phyloP scores from a whole-genome alignment of 2,329 filamentous ascomycete species.

The Xylaria sp. region DNA sequence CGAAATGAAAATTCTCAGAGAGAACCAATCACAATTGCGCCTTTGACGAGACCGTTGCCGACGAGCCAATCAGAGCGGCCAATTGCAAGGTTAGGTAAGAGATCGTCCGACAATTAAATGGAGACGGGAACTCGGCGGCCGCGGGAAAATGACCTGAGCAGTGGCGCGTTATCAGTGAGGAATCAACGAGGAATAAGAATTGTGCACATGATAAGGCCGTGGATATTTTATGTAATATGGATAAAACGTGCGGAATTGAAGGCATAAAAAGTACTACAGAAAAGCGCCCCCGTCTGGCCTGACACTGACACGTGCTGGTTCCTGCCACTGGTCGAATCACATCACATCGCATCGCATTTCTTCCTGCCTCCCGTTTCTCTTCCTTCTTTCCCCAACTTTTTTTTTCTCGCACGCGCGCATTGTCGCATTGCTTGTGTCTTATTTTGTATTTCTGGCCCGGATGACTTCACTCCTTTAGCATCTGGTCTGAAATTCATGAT shows the following conservation, averaged over 20 bases:
- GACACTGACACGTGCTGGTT: background rate
- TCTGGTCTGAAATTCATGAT: conserved; percentile 16
- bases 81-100: background rate
- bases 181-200: background rate
- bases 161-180: too few relatives aligned
- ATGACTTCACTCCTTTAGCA: conserved; percentile 32
- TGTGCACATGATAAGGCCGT: background rate
- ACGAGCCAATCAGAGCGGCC: background rate
- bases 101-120: background rate
- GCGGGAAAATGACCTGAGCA: background rate
- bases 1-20: background rate
- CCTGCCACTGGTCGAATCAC: background rate
- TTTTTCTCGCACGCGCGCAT: background rate
- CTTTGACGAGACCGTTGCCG: background rate
- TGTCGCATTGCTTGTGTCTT: conserved; percentile 7
- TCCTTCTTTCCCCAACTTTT: background rate
- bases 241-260: too few relatives aligned
- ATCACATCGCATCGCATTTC: conserved; percentile 1
- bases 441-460: conserved; percentile 16
- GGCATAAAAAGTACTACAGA: background rate
- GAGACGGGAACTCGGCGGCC: background rate
- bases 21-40: background rate
- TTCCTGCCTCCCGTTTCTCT: background rate
- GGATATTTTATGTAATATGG: background rate
- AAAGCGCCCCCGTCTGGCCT: background rate